Conservation (phyloP, 148 eudicot genomes). For the Vaccinium corymbosum region DNA sequence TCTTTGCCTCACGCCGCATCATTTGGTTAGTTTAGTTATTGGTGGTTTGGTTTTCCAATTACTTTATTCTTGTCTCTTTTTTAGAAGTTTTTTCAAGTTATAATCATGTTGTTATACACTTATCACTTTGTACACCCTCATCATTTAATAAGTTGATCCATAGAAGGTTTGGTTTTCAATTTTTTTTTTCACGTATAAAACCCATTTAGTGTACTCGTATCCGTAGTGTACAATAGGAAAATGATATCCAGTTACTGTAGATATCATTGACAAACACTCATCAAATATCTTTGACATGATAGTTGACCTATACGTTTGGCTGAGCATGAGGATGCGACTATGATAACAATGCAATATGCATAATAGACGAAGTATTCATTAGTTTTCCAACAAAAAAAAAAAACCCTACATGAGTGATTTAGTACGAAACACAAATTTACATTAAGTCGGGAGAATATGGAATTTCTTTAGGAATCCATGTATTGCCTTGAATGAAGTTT, state of each 20-base stretch:
- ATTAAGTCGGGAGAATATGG: background rate
- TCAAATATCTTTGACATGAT: too few relatives aligned
- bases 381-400: too few relatives aligned
- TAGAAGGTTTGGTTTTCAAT: background rate
- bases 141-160: too few relatives aligned
- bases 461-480: background rate
- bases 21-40: background rate
- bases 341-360: too few relatives aligned
- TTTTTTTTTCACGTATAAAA: background rate
- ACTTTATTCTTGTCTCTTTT: background rate
- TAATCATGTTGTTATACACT: background rate
- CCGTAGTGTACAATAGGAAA: background rate
- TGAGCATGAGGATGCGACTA: too few relatives aligned
- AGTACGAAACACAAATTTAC: background rate
- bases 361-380: too few relatives aligned
- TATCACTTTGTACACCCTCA: background rate
- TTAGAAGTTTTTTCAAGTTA: too few relatives aligned
- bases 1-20: background rate
- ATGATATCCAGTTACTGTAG: background rate
- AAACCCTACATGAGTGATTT: too few relatives aligned
- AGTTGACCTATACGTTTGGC: too few relatives aligned
- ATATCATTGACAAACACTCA: background rate
- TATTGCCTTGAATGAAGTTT: background rate
- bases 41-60: background rate
- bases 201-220: background rate